A percentile compares a stretch with the other conserved stretches of the same genome.
Conservation (phyloP, 306 rosid genomes). For the Medicago lupulina region DNA sequence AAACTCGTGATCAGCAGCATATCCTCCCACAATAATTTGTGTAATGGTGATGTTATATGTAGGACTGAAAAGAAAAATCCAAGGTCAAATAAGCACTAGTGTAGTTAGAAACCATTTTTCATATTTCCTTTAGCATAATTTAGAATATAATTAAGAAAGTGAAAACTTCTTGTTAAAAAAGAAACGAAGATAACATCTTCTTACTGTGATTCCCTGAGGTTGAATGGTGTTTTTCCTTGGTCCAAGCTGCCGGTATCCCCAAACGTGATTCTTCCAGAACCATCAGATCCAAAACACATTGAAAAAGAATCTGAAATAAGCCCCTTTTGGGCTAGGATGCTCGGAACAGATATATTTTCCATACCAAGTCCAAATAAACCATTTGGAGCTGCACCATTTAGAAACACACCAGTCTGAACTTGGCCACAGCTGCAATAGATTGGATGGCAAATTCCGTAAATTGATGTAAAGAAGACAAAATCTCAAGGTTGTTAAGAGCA, state of each 20-base stretch:
- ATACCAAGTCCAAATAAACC: constrained; percentile 95
- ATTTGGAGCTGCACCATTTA: constrained; percentile 74
- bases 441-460: background rate
- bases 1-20: constrained; percentile 48
- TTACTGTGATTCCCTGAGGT: constrained; percentile 50
- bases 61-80: constrained; percentile 58
- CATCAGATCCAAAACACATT: constrained; percentile 78
- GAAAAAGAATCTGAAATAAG: constrained; percentile 80
- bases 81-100: constrained; percentile 22
- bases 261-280: constrained; percentile 72
- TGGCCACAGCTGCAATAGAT: constrained; percentile 78
- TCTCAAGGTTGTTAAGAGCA: background rate
- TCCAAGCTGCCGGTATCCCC: constrained; percentile 73
- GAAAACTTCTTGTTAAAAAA: constrained; percentile 32
- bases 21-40: constrained; percentile 59
- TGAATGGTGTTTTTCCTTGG: constrained; percentile 83
- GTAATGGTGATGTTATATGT: constrained; percentile 73
- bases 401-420: constrained; percentile 76
- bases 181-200: constrained; percentile 40
- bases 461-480: constrained; percentile 24
- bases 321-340: constrained; percentile 68
- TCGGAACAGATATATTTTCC: constrained; percentile 71
- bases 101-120: constrained; percentile 18
- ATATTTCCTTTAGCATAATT: constrained; percentile 4
- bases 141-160: constrained; percentile 22